phyloP scores from a whole-genome alignment of 805 yeast species.

The Sugiyamaella mastotermitis region DNA sequence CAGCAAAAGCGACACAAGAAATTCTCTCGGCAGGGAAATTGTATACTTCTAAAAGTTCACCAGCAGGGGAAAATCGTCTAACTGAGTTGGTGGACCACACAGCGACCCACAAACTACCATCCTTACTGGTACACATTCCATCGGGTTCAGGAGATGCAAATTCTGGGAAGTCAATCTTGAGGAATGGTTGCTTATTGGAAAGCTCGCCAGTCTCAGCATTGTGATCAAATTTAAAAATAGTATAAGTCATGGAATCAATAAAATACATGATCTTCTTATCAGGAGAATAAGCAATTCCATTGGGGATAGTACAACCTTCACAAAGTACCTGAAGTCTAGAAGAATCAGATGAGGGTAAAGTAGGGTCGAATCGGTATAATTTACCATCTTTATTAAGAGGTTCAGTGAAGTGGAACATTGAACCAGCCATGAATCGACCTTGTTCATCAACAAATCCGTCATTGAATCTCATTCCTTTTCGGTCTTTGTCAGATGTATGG shows the following conservation, averaged over 20 bases:
- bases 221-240: constrained; percentile 44
- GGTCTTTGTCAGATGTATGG: constrained; percentile 11
- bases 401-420: constrained; percentile 43
- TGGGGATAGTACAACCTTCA: constrained; percentile 50
- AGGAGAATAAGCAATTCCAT: constrained; percentile 59
- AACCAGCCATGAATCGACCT: constrained; percentile 76
- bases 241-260: constrained; percentile 46
- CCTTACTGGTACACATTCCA: constrained; percentile 58
- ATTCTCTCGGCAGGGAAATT: constrained; percentile 53
- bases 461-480: constrained; percentile 48
- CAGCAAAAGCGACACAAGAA: constrained; percentile 69
- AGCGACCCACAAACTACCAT: constrained; percentile 56
- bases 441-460: constrained; percentile 77
- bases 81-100: constrained; percentile 58
- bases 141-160: constrained; percentile 54
- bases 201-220: constrained; percentile 33
- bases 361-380: constrained; percentile 38
- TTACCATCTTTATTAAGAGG: constrained; percentile 42
- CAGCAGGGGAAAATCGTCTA: constrained; percentile 45
- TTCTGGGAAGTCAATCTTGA: constrained; percentile 30
- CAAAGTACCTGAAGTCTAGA: constrained; percentile 25
- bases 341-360: constrained; percentile 21
- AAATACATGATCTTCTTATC: constrained; percentile 40
- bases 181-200: constrained; percentile 35
- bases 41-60: constrained; percentile 46